A percentile compares a stretch with the other conserved stretches of the same genome.
phyloP scores from a whole-genome alignment of 192 early-diverging fungal species.

The Rhizoclosmatium globosum region DNA sequence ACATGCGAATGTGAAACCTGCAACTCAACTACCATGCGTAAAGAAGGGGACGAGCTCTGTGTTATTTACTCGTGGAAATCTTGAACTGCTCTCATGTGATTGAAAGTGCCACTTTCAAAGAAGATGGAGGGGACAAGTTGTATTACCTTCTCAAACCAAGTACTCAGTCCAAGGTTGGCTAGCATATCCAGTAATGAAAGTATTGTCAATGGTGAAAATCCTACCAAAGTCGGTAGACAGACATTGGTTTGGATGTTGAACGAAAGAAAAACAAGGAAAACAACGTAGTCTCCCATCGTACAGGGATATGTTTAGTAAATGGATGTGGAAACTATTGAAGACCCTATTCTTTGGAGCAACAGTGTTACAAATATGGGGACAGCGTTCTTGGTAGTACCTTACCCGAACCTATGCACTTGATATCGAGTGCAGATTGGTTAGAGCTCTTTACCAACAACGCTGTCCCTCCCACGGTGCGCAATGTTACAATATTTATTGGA shows the following conservation, averaged over 20 bases:
- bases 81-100: neutral
- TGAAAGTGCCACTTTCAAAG: neutral
- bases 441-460: neutral
- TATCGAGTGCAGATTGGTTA: neutral
- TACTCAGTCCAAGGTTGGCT: neutral
- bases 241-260: neutral
- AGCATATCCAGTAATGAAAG: neutral
- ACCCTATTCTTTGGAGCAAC: neutral
- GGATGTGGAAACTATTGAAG: neutral
- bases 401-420: neutral
- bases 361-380: neutral
- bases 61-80: neutral
- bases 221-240: neutral
- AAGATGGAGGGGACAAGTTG: neutral
- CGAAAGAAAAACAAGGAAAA: neutral
- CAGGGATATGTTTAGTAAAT: neutral
- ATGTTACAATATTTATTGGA: neutral
- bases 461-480: neutral
- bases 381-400: neutral
- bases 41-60: neutral
- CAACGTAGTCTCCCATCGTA: neutral
- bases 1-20: neutral
- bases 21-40: neutral
- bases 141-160: too few relatives aligned
- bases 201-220: neutral